Evolutionary conservation across 2,329 filamentous ascomycete genomes (phyloP).

Genomic region (Ambrosiella xylebori): DNA sequence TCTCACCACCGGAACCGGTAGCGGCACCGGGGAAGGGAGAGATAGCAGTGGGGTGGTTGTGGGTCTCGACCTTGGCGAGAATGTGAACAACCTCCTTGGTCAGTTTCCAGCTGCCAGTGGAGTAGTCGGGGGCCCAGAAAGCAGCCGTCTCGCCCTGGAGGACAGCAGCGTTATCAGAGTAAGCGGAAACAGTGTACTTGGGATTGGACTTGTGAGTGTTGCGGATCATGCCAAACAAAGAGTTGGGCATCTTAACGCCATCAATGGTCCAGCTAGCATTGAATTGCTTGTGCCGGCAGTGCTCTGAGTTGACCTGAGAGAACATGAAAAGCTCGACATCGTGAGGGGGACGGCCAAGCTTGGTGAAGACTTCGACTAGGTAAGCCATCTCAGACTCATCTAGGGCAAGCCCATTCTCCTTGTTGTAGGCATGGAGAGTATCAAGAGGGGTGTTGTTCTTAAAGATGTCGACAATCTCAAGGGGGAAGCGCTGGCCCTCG

Average conservation of each 20-base stretch:
- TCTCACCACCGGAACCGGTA: slow-evolving; percentile 88
- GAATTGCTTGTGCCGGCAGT: slow-evolving; percentile 76
- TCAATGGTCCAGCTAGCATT: slow-evolving; percentile 95
- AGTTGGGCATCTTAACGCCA: slow-evolving; percentile 59
- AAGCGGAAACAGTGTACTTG: slow-evolving; percentile 77
- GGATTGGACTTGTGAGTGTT: slow-evolving; percentile 80
- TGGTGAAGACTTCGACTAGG: slow-evolving; percentile 46
- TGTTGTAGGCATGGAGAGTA: slow-evolving; percentile 68
- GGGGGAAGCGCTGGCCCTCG: slow-evolving; percentile 41
- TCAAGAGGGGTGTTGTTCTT: slow-evolving; percentile 47
- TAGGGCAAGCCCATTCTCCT: slow-evolving; percentile 65
- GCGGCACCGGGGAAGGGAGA: slow-evolving; percentile 85
- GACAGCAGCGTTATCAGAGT: slow-evolving; percentile 96
- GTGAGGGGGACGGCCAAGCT: slow-evolving; percentile 38
- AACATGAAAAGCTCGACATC: slow-evolving; percentile 99
- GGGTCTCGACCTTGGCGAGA: slow-evolving; percentile 88
- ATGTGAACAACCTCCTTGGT: slow-evolving; percentile 77
- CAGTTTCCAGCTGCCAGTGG: slow-evolving; percentile 73
- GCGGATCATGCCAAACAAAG: slow-evolving; percentile 87
- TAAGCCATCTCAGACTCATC: slow-evolving; percentile 86
- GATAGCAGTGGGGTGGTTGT: slow-evolving; percentile 93
- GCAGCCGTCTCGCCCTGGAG: slow-evolving; percentile 25
- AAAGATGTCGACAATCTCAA: slow-evolving; percentile 62
- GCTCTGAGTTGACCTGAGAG: slow-evolving; percentile 96
- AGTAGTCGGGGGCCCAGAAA: slow-evolving; percentile 73